These are phyloP conservation scores for Camellia lanceoleosa DNA, from an alignment of 148 eudicot species.

Conservation along the genomic window DNA sequence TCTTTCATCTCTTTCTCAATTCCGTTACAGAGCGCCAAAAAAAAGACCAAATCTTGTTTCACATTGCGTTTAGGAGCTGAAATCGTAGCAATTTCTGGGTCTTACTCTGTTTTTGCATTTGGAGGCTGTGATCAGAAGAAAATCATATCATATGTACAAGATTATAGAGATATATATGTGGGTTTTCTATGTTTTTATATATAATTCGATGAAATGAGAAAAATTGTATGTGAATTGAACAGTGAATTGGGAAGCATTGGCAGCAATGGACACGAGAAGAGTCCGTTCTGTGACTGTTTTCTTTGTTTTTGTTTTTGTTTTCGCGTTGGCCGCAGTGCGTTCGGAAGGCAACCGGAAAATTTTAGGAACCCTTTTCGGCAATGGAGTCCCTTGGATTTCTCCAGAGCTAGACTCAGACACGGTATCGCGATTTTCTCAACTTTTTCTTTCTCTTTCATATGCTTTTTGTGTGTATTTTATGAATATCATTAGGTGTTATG, in stretches of 20 bases:
- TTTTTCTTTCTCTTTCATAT: not conserved
- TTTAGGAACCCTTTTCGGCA: conserved; percentile 19
- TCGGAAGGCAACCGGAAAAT: conserved; percentile 35
- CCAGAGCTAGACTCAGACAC: conserved; percentile 20
- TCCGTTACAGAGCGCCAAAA: no score
- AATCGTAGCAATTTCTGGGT: not conserved
- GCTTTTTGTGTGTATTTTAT: not conserved
- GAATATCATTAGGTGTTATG: not conserved
- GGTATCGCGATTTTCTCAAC: conserved; percentile 13
- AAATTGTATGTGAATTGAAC: conserved; percentile 21
- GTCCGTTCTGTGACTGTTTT: conserved; percentile 25
- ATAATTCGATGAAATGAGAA: conserved; percentile 38
- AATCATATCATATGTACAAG: not conserved
- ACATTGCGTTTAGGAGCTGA: not conserved
- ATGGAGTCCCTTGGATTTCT: conserved; percentile 21
- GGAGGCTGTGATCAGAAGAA: not conserved
- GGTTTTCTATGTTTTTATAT: not conserved
- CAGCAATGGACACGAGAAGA: conserved; percentile 32
- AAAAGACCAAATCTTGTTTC: not conserved
- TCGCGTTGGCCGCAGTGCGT: conserved; percentile 21
- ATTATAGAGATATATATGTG: not conserved
- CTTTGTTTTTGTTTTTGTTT: conserved; percentile 38
- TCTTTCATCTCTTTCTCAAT: not conserved
- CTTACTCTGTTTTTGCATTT: not conserved
- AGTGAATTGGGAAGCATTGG: conserved; percentile 15